These are phyloP conservation scores for Pyricularia pennisetigena DNA, from an alignment of 2,329 filamentous ascomycete genomes.

Conservation along the genomic window DNA sequence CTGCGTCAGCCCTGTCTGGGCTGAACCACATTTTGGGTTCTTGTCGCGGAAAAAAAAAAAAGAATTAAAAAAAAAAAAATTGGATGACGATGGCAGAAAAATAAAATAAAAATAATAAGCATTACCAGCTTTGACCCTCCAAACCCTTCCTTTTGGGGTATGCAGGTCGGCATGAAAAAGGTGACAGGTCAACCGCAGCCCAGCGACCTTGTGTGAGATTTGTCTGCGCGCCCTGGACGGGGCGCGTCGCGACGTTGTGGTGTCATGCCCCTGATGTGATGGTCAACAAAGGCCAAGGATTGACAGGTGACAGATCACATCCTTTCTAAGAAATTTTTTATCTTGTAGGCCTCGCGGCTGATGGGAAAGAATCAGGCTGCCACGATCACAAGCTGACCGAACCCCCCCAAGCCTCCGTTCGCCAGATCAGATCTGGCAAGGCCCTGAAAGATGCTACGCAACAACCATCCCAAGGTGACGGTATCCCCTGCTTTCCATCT, in stretches of 20 bases:
- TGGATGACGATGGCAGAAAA: neutral
- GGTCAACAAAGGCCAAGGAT: neutral
- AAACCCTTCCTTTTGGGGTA: neutral
- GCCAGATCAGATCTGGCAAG: neutral
- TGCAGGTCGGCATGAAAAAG: neutral
- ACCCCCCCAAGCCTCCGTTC: neutral
- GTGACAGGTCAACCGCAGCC: neutral
- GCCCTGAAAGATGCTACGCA: neutral
- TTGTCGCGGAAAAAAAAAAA: too few species aligned
- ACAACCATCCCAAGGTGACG: neutral
- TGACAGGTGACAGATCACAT: neutral
- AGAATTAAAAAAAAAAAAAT: neutral
- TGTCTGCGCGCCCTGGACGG: neutral
- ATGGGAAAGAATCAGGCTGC: neutral
- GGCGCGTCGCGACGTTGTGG: neutral
- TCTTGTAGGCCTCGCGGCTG: neutral
- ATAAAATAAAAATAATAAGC: neutral
- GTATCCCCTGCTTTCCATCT: too few species aligned
- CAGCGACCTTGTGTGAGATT: neutral
- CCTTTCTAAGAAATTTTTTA: neutral
- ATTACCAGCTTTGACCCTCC: too few species aligned
- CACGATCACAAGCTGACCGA: neutral
- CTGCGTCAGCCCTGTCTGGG: too few species aligned
- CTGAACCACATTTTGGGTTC: too few species aligned
- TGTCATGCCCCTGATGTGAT: neutral